These are phyloP conservation scores for Meyerozyma athensensis DNA, from an alignment of 1,139 yeast genomes.

Conservation along the genomic window DNA sequence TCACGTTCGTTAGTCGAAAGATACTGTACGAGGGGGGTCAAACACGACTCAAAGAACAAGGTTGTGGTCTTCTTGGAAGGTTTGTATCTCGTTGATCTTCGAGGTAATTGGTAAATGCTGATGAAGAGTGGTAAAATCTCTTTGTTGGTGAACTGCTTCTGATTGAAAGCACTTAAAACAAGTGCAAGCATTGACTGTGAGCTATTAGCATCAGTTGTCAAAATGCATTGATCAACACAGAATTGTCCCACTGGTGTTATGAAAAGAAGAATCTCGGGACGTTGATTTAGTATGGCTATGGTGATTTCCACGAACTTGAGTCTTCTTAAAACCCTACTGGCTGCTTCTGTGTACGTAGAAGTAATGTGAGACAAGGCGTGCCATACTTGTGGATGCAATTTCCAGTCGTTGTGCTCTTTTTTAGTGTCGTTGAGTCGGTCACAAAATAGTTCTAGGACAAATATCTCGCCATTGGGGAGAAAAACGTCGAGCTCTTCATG, in stretches of 20 bases:
- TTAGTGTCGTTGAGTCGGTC: conserved; percentile 57
- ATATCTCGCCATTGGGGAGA: conserved; percentile 58
- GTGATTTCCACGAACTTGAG: conserved; percentile 13
- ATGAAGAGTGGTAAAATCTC: neutral
- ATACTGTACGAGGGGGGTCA: conserved; percentile 12
- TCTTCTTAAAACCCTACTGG: conserved; percentile 31
- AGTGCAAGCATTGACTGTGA: neutral
- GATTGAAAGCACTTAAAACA: neutral
- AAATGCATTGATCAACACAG: conserved; percentile 2
- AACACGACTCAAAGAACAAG: conserved; percentile 18
- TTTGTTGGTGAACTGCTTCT: neutral
- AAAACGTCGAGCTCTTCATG: conserved; percentile 35
- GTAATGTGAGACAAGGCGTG: conserved; percentile 29
- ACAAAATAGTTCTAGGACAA: conserved; percentile 60
- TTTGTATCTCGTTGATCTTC: conserved; percentile 20
- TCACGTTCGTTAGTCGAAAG: conserved; percentile 6
- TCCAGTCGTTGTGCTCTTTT: conserved; percentile 36
- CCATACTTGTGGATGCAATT: conserved; percentile 43
- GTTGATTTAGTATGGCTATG: conserved; percentile 21
- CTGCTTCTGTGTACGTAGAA: conserved; percentile 30
- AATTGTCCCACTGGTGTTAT: conserved; percentile 6
- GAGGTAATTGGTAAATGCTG: conserved; percentile 24
- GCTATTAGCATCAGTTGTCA: neutral
- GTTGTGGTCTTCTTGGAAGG: conserved; percentile 28
- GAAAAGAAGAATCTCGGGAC: neutral